phyloP scores from a whole-genome alignment of 2,329 filamentous ascomycete genomes.

The Alternaria sp. region DNA sequence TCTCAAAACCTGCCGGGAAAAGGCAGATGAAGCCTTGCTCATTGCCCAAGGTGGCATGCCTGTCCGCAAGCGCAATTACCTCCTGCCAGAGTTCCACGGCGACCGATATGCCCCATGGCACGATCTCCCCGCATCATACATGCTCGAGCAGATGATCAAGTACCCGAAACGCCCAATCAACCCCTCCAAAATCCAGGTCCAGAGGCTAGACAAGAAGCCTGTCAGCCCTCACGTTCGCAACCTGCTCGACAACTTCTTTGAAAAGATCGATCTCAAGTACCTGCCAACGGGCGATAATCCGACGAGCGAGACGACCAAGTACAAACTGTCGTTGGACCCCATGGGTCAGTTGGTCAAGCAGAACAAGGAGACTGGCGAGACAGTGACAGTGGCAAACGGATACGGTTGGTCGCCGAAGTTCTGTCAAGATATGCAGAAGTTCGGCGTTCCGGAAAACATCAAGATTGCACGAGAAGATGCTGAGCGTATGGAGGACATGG shows the following conservation, averaged over 20 bases:
- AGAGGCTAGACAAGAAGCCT: conserved; percentile 71
- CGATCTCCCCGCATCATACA: conserved; percentile 82
- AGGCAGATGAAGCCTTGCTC: conserved; percentile 58
- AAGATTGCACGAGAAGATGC: conserved; percentile 31
- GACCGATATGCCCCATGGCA: conserved; percentile 78
- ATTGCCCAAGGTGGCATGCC: conserved; percentile 37
- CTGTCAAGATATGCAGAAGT: conserved; percentile 79
- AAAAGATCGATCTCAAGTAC: conserved; percentile 61
- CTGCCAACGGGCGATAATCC: conserved; percentile 57
- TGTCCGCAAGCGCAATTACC: conserved; percentile 67
- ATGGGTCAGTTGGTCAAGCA: conserved; percentile 74
- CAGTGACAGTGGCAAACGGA: conserved; percentile 75
- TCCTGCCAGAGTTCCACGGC: conserved; percentile 80
- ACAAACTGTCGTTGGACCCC: conserved; percentile 68
- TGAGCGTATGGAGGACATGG: conserved; percentile 26
- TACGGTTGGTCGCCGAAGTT: conserved; percentile 88
- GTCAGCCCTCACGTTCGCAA: conserved; percentile 74
- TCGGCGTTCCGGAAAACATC: conserved; percentile 35
- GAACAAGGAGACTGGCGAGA: conserved; percentile 72
- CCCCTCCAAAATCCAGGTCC: conserved; percentile 69
- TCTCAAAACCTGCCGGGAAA: conserved; percentile 67
- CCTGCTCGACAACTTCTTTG: conserved; percentile 74
- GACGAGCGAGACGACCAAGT: conserved; percentile 48
- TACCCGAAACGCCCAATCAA: conserved; percentile 80
- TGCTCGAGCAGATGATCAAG: conserved; percentile 80